Evolutionary conservation across 495 filamentous ascomycete genomes (phyloP).

Genomic region (Cercophora scortea): DNA sequence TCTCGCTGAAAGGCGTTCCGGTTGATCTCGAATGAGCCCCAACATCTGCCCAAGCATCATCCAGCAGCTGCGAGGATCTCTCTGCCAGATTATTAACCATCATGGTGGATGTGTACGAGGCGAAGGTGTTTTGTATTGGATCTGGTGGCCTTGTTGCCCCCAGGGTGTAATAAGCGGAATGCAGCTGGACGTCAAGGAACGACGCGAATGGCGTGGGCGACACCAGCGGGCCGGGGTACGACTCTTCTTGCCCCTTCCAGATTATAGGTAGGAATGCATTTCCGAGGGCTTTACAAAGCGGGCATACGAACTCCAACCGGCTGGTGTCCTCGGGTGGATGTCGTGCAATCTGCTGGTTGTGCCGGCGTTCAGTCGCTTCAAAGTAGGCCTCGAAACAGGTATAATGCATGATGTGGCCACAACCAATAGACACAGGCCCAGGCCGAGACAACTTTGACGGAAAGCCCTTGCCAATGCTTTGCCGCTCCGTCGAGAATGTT

Average conservation of each 20-base stretch:
- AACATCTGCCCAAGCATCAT: slow-evolving; percentile 26
- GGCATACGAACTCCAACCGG: slow-evolving; percentile 86
- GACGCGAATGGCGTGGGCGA: slow-evolving; percentile 52
- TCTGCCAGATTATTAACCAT: slow-evolving; percentile 49
- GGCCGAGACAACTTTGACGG: slow-evolving; percentile 53
- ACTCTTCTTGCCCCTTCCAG: slow-evolving; percentile 86
- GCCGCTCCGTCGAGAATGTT: slow-evolving; percentile 61
- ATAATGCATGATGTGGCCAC: slow-evolving; percentile 98
- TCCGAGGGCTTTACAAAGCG: slow-evolving; percentile 94
- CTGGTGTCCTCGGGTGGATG: slow-evolving; percentile 76
- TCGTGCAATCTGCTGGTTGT: slow-evolving; percentile 83
- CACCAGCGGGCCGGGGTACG: slow-evolving; percentile 60
- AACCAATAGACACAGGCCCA: slow-evolving; percentile 86
- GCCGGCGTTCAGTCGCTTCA: slow-evolving; percentile 69
- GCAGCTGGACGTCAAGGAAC: slow-evolving; percentile 47
- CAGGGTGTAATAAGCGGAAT: slow-evolving; percentile 24
- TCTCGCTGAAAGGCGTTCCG: slow-evolving; percentile 24
- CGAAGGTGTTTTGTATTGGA: slow-evolving; percentile 51
- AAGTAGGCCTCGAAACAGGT: slow-evolving; percentile 89
- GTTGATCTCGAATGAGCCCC: slow-evolving; percentile 18
- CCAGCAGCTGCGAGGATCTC: slow-evolving; percentile 22
- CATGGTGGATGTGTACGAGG: slow-evolving; percentile 56
- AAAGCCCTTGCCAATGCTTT: slow-evolving; percentile 85
- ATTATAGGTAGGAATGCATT: slow-evolving; percentile 94
- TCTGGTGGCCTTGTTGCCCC: slow-evolving; percentile 32